A percentile compares a stretch with the other conserved stretches of the same genome.
Conservation (phyloP, 2,329 filamentous ascomycete species). For the Macrophomina phaseolina region DNA sequence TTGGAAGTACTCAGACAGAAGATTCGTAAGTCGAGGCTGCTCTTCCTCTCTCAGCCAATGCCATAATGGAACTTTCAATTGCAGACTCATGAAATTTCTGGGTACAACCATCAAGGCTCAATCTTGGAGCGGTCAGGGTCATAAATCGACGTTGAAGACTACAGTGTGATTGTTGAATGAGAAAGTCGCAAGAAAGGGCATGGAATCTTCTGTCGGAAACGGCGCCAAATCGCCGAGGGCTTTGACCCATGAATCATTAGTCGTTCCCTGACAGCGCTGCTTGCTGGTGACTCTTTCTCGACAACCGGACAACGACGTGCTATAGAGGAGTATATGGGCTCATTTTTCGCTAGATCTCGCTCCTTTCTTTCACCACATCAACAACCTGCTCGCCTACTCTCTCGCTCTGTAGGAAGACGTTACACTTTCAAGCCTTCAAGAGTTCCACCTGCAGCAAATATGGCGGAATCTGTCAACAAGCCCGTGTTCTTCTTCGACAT, state of each 20-base stretch:
- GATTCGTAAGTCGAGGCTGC: too few relatives aligned
- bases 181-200: neutral
- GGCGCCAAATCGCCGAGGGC: constrained; percentile 16
- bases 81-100: too few relatives aligned
- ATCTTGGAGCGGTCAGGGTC: too few relatives aligned
- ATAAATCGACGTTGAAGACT: too few relatives aligned
- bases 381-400: neutral
- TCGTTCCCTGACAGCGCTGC: neutral
- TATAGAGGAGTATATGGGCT: constrained; percentile 11
- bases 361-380: neutral
- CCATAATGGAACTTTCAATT: too few relatives aligned
- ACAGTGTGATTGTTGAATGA: neutral
- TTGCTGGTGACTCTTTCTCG: constrained; percentile 23
- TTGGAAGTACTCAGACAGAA: too few relatives aligned
- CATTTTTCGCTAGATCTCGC: constrained; percentile 2
- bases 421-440: neutral
- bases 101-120: neutral
- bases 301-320: constrained; percentile 16
- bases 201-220: constrained; percentile 10
- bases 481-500: constrained; percentile 85
- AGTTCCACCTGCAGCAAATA: constrained; percentile 28
- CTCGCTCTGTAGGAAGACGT: neutral
- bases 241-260: constrained; percentile 8
- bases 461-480: constrained; percentile 44
- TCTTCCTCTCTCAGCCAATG: too few relatives aligned